Percentiles rank a stretch among this genome's conserved stretches.
Evolutionary conservation across 2,329 filamentous ascomycete genomes (phyloP).

Genomic region (Balansia obtecta): DNA sequence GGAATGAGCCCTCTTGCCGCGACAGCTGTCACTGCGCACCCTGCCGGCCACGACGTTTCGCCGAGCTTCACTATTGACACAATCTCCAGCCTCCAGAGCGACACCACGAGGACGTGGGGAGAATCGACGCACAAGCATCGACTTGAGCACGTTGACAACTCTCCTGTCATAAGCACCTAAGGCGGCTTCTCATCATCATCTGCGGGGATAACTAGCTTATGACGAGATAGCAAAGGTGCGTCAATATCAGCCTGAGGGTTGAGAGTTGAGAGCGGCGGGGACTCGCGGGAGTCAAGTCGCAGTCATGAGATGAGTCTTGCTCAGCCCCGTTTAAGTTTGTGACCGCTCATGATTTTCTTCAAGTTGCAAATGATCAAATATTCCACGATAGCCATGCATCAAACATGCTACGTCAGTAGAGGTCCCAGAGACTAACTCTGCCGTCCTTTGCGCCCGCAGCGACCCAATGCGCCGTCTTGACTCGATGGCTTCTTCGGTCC

Average conservation of each 20-base stretch:
- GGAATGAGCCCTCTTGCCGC: too few relatives aligned
- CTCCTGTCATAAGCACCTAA: conserved; percentile 9
- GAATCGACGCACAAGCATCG: conserved; percentile 11
- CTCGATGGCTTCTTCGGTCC: conserved; percentile 49
- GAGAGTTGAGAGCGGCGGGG: conserved; percentile 19
- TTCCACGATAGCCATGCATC: too few relatives aligned
- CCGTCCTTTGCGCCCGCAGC: conserved; percentile 89
- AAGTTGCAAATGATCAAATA: too few relatives aligned
- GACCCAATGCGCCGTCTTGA: conserved; percentile 71
- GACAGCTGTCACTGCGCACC: too few relatives aligned
- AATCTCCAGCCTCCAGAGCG: too few relatives aligned
- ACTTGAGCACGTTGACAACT: too few relatives aligned
- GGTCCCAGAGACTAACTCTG: conserved; percentile 89
- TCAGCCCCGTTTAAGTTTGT: background rate
- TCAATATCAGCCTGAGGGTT: conserved; percentile 24
- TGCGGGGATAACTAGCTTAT: conserved; percentile 18
- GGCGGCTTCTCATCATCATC: conserved; percentile 10
- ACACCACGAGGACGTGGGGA: too few relatives aligned
- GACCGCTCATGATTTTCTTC: too few relatives aligned
- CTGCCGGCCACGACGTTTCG: too few relatives aligned
- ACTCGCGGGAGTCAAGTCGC: conserved; percentile 9
- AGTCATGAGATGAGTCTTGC: background rate
- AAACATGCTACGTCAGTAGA: conserved; percentile 47
- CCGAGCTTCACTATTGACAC: too few relatives aligned
- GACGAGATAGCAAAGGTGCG: conserved; percentile 16